A percentile compares a stretch with the other conserved stretches of the same genome.
Conservation (phyloP, 2,329 filamentous ascomycete genomes). For the Chalara sp. region DNA sequence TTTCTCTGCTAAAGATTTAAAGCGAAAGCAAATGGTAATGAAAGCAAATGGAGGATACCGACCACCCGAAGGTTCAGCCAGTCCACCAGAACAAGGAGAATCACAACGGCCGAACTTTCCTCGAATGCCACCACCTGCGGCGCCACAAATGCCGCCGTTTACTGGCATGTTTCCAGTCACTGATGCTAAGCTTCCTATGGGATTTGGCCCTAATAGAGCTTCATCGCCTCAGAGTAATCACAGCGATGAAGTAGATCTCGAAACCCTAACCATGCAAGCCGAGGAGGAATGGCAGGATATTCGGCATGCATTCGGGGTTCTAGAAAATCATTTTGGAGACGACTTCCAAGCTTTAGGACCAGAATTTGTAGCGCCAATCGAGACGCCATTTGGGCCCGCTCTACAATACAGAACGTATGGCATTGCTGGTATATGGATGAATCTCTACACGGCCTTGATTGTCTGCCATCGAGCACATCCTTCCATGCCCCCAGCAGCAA, state of each 20-base stretch:
- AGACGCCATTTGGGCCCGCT: constrained; percentile 76
- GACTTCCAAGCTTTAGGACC: constrained; percentile 70
- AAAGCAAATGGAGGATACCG: constrained; percentile 40
- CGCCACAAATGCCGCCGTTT: constrained; percentile 21
- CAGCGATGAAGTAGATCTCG: constrained; percentile 20
- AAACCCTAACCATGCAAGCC: constrained; percentile 17
- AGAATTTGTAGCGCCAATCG: constrained; percentile 54
- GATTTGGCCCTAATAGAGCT: constrained; percentile 16
- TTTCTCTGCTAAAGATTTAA: constrained; percentile 71
- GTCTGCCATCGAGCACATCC: constrained; percentile 78
- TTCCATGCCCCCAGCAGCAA: constrained; percentile 78
- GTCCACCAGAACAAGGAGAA: constrained; percentile 1
- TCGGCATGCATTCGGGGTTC: constrained; percentile 59
- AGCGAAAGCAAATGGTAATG: constrained; percentile 66
- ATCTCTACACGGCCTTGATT: constrained; percentile 80
- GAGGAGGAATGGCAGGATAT: constrained; percentile 70
- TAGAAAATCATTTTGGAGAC: constrained; percentile 60
- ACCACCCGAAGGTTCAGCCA: constrained; percentile 20
- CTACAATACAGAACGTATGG: constrained; percentile 78
- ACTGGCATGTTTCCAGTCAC: constrained; percentile 24
- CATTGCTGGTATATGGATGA: constrained; percentile 83
- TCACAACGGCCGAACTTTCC: background rate
- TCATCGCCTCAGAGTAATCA: constrained; percentile 18
- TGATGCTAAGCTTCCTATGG: constrained; percentile 23
- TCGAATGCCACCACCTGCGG: background rate